Evolutionary conservation across 306 rosid species (phyloP).

Genomic region (Lagenaria siceraria): DNA sequence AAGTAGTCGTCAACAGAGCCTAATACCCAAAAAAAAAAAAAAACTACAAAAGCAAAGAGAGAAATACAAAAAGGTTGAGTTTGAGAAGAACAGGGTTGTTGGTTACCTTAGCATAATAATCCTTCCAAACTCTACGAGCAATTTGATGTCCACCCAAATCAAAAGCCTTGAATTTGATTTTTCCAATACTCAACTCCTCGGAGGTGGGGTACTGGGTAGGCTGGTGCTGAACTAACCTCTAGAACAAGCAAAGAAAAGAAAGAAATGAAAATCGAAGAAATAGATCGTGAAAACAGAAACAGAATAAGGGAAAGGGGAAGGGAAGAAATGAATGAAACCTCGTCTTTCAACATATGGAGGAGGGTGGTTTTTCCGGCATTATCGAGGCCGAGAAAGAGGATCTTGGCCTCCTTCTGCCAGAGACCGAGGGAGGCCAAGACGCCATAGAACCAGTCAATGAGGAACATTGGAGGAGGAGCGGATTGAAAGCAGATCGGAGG

Average conservation of each 20-base stretch:
- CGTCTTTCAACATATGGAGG: constrained; percentile 5
- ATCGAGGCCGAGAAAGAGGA: constrained; percentile 9
- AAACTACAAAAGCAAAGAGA: neutral
- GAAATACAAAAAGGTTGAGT: neutral
- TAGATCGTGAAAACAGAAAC: neutral
- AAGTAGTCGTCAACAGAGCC: neutral
- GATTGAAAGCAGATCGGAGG: constrained; percentile 4
- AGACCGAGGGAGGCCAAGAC: constrained; percentile 11
- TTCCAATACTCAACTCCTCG: constrained; percentile 33
- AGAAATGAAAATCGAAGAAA: neutral
- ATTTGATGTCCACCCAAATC: constrained; percentile 34
- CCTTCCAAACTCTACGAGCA: constrained; percentile 35
- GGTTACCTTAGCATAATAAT: constrained; percentile 27
- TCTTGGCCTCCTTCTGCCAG: constrained; percentile 10
- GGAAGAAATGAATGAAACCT: neutral
- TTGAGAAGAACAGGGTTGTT: neutral
- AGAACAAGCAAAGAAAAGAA: neutral
- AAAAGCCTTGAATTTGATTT: constrained; percentile 34
- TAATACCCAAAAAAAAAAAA: neutral
- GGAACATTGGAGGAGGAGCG: neutral
- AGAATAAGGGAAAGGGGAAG: neutral
- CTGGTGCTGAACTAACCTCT: constrained; percentile 31
- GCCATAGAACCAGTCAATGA: constrained; percentile 8
- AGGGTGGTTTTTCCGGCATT: constrained; percentile 7
- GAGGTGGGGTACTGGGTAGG: constrained; percentile 30